phyloP scores from a whole-genome alignment of 2,329 filamentous ascomycete genomes.

The Chrysosporium keratinophilum region DNA sequence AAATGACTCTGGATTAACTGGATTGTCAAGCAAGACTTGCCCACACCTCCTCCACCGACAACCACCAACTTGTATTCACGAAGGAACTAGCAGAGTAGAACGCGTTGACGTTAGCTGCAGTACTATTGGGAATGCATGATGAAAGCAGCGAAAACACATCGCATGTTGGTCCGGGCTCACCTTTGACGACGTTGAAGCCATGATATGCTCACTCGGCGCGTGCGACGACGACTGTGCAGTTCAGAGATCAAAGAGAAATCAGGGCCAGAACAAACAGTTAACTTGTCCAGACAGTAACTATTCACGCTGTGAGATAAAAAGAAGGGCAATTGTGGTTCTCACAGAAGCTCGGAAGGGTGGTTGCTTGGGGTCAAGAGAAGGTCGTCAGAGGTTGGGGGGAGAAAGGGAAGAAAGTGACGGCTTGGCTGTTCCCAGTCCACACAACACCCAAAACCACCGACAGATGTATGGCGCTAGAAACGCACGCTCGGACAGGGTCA shows the following conservation, averaged over 20 bases:
- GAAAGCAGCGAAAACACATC: background rate
- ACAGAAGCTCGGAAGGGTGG: background rate
- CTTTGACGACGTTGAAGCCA: conserved; percentile 11
- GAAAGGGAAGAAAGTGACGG: conserved; percentile 5
- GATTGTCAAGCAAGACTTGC: conserved; percentile 98
- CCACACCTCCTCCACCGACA: conserved; percentile 93
- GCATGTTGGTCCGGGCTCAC: background rate
- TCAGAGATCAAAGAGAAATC: background rate
- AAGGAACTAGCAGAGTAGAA: conserved; percentile 51
- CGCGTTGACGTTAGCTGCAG: background rate
- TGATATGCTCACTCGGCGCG: conserved; percentile 4
- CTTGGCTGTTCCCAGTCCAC: conserved; percentile 8
- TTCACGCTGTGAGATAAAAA: background rate
- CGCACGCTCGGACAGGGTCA: conserved; percentile 12
- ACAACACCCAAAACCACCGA: conserved; percentile 7
- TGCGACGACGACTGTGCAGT: background rate
- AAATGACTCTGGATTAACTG: conserved; percentile 94
- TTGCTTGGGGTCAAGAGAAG: background rate
- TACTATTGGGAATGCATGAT: background rate
- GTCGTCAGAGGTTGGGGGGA: background rate
- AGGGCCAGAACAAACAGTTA: background rate
- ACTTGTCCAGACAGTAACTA: background rate
- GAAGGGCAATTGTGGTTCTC: background rate
- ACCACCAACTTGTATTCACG: conserved; percentile 95
- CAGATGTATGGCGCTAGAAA: conserved; percentile 8